Evolutionary conservation across 306 rosid species (phyloP).

Genomic region (Astragalus glycyphyllos): DNA sequence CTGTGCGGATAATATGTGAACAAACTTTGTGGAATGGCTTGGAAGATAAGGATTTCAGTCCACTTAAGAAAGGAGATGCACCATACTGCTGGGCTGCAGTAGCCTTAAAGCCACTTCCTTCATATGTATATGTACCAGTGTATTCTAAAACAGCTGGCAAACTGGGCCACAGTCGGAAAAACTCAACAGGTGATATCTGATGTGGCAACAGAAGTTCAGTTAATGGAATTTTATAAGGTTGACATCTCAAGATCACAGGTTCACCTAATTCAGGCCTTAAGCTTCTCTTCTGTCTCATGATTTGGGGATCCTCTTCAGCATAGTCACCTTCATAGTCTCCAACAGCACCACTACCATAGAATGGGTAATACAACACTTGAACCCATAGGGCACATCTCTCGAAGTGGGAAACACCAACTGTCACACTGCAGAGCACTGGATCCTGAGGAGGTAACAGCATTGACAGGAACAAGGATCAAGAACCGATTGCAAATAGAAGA

Average conservation of each 20-base stretch:
- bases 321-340: constrained; percentile 95
- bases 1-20: constrained; percentile 92
- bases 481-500: constrained; percentile 15
- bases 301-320: constrained; percentile 93
- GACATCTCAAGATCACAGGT: constrained; percentile 97
- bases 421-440: constrained; percentile 92
- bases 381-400: constrained; percentile 98
- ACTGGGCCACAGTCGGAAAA: constrained; percentile 98
- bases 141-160: constrained; percentile 90
- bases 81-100: constrained; percentile 99
- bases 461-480: constrained; percentile 43
- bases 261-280: constrained; percentile 95
- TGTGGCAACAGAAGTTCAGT: constrained; percentile 94
- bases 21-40: constrained; percentile 99
- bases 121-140: constrained; percentile 95
- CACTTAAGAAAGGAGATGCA: constrained; percentile 94
- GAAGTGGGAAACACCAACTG: constrained; percentile 95
- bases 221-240: constrained; percentile 88
- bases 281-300: constrained; percentile 92
- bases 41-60: constrained; percentile 88
- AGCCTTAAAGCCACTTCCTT: constrained; percentile 99
- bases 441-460: constrained; percentile 62
- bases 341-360: constrained; percentile 91
- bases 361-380: constrained; percentile 96
- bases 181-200: constrained; percentile 93